Percentiles rank a stretch among this genome's conserved stretches.
phyloP scores from a whole-genome alignment of 805 yeast genomes.

The Saturnispora ahearnii region DNA sequence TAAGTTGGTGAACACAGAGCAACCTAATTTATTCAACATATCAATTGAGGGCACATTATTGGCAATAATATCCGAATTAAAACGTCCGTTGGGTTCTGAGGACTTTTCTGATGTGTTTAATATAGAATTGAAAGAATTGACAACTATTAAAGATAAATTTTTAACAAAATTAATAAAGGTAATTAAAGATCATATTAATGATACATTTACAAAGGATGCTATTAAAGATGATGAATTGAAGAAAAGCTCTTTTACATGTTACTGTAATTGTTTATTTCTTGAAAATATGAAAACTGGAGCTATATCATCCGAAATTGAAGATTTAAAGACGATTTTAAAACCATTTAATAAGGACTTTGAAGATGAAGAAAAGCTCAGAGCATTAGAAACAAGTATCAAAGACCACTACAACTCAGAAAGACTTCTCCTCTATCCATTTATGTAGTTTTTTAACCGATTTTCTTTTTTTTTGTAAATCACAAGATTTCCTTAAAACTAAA shows the following conservation, averaged over 20 bases:
- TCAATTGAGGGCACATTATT: slow-evolving; percentile 20
- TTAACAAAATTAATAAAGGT: background rate
- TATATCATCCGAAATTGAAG: background rate
- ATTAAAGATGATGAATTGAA: background rate
- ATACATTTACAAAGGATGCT: background rate
- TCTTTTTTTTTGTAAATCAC: background rate
- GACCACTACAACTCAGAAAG: slow-evolving; percentile 3
- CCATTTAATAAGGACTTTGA: background rate
- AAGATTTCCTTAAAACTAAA: background rate
- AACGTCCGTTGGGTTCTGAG: slow-evolving; percentile 8
- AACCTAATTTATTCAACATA: slow-evolving; percentile 16
- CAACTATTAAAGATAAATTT: background rate
- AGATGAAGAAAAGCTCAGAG: background rate
- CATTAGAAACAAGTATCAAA: background rate
- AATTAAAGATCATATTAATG: background rate
- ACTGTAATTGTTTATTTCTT: background rate
- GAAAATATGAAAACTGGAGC: background rate
- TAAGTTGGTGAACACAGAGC: background rate
- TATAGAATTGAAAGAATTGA: background rate
- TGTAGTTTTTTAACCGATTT: background rate
- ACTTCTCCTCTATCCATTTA: slow-evolving; percentile 2
- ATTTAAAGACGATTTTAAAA: background rate
- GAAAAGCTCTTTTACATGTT: background rate
- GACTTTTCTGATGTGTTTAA: slow-evolving; percentile 25
- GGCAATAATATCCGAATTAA: slow-evolving; percentile 14